phyloP scores from a whole-genome alignment of 1,284 basidiomycete genomes.

The Ganoderma lingzhi region DNA sequence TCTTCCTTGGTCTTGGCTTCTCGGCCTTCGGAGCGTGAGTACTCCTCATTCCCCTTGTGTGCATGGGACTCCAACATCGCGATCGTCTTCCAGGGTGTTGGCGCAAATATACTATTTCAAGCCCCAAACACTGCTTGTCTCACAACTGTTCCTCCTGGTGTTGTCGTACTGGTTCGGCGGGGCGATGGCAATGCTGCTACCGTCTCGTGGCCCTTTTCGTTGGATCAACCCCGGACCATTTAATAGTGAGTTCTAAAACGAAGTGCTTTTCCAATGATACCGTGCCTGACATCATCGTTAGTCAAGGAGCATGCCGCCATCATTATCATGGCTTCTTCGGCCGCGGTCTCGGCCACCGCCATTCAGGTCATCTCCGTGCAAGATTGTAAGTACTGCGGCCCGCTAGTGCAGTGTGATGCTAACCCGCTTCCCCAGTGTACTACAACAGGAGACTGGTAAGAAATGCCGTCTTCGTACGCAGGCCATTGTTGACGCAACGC shows the following conservation, averaged over 20 bases:
- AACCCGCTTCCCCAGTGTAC: slow-evolving; percentile 34
- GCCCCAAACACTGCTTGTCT: slow-evolving; percentile 45
- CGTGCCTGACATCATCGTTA: slow-evolving; percentile 11
- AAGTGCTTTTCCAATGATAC: neutral
- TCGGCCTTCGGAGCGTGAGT: slow-evolving; percentile 45
- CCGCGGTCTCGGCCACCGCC: slow-evolving; percentile 46
- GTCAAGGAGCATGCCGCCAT: slow-evolving; percentile 46
- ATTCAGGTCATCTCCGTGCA: slow-evolving; percentile 49
- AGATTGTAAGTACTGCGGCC: slow-evolving; percentile 35
- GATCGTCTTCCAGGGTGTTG: slow-evolving; percentile 43
- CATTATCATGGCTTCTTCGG: slow-evolving; percentile 48
- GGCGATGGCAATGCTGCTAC: slow-evolving; percentile 43
- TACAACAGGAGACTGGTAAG: slow-evolving; percentile 43
- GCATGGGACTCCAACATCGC: slow-evolving; percentile 22
- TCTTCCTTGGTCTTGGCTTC: slow-evolving; percentile 50
- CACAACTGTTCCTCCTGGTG: slow-evolving; percentile 45
- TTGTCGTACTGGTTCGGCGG: slow-evolving; percentile 49
- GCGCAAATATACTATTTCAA: slow-evolving; percentile 50
- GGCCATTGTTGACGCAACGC: neutral
- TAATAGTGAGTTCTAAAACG: slow-evolving; percentile 41
- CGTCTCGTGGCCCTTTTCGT: slow-evolving; percentile 44
- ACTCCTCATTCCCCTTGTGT: neutral
- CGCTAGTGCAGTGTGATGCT: neutral
- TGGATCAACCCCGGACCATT: slow-evolving; percentile 55
- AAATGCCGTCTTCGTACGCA: neutral